phyloP scores from a whole-genome alignment of 192 early-diverging fungal genomes.

The Coemansia sp. region DNA sequence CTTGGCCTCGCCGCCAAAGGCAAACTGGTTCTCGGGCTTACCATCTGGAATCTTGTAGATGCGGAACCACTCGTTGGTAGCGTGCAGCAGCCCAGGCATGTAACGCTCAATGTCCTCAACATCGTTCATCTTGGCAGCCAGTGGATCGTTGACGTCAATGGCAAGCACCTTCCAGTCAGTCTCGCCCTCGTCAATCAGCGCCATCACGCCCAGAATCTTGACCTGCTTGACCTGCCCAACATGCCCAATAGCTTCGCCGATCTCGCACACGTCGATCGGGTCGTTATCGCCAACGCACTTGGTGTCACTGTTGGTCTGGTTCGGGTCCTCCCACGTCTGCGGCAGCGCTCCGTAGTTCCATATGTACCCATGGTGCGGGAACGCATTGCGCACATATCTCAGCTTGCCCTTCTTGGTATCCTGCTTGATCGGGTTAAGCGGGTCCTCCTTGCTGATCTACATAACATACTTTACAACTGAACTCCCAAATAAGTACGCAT shows the following conservation, averaged over 20 bases:
- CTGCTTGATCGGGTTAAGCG: slow-evolving; percentile 98
- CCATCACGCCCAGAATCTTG: slow-evolving; percentile 98
- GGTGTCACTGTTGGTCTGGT: slow-evolving; percentile 85
- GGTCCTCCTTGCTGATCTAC: slow-evolving; percentile 91
- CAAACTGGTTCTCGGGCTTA: slow-evolving; percentile 99
- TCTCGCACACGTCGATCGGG: slow-evolving; percentile 97
- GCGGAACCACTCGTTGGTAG: slow-evolving; percentile 99
- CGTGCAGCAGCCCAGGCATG: slow-evolving; percentile 92
- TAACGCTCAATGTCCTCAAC: slow-evolving; percentile 99
- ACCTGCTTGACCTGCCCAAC: slow-evolving; percentile 98
- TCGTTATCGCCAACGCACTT: slow-evolving; percentile 97
- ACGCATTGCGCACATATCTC: slow-evolving; percentile 96
- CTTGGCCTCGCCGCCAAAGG: slow-evolving; percentile 88
- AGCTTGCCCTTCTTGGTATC: slow-evolving; percentile 99
- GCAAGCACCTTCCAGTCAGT: slow-evolving; percentile 99
- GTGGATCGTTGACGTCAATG: slow-evolving; percentile 97
- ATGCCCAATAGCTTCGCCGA: slow-evolving; percentile 91
- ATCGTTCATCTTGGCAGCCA: slow-evolving; percentile 96
- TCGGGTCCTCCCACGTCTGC: slow-evolving; percentile 99
- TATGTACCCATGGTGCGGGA: slow-evolving; percentile 99
- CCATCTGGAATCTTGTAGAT: slow-evolving; percentile 99
- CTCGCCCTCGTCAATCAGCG: slow-evolving; percentile 97
- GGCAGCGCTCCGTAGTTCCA: slow-evolving; percentile 99
- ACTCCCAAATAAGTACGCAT: not conserved
- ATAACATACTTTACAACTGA: too few relatives aligned